Conservation (phyloP, 805 yeast genomes). For the Saturnispora saitoi region DNA sequence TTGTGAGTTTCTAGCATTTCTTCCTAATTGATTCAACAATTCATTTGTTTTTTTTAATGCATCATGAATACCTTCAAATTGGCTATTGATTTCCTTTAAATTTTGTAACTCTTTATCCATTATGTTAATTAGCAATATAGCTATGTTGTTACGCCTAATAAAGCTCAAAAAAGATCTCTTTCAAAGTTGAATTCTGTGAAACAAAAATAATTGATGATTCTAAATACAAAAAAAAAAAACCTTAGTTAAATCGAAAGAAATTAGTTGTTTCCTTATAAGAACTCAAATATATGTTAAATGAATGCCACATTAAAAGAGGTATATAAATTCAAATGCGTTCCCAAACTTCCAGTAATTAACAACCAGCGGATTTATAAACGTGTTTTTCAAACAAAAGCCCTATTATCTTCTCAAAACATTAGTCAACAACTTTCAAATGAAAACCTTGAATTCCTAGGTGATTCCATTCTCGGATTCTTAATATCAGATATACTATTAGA, state of each 20-base stretch:
- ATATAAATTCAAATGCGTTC: not conserved
- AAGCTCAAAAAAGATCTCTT: no score
- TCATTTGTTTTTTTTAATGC: not conserved
- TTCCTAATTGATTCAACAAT: conserved; percentile 1
- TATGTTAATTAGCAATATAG: not conserved
- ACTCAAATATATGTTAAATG: not conserved
- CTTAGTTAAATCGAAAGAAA: not conserved
- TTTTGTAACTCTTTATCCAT: conserved; percentile 7
- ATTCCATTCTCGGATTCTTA: conserved; percentile 1
- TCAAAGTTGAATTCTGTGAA: no score
- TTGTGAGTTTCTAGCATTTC: conserved; percentile 1
- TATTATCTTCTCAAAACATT: not conserved
- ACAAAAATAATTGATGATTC: not conserved
- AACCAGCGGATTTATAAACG: not conserved
- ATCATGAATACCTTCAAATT: not conserved
- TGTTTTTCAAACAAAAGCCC: not conserved
- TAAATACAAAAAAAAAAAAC: not conserved
- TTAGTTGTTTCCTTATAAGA: not conserved
- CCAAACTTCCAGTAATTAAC: not conserved
- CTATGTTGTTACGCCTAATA: no score
- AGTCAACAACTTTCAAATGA: not conserved
- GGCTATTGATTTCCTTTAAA: conserved; percentile 1
- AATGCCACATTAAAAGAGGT: not conserved
- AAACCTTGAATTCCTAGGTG: conserved; percentile 3
- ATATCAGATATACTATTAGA: not conserved